These are phyloP conservation scores for Boletus vinaceobasis DNA, from an alignment of 768 basidiomycete genomes.

Conservation along the genomic window DNA sequence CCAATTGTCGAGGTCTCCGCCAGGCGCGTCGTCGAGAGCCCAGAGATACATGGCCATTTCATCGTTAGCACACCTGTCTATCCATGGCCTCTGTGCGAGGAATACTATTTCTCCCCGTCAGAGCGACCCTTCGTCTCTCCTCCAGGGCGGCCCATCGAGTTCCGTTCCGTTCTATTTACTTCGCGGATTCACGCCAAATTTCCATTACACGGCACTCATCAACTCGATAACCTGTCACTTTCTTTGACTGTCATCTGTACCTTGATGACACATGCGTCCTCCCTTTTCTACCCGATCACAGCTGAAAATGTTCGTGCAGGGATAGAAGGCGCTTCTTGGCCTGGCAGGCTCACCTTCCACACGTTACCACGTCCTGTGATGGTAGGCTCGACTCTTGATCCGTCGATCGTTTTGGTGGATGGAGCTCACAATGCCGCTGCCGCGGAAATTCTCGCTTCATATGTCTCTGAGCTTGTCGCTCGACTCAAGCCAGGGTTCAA, in stretches of 20 bases:
- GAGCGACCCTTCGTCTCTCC: conserved; percentile 32
- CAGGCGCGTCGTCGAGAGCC: conserved; percentile 37
- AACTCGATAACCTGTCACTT: conserved; percentile 77
- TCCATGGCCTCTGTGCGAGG: conserved; percentile 32
- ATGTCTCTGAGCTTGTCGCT: conserved; percentile 41
- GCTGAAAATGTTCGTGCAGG: conserved; percentile 51
- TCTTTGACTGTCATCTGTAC: conserved; percentile 61
- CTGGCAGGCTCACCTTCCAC: conserved; percentile 79
- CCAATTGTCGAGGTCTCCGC: conserved; percentile 46
- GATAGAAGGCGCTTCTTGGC: conserved; percentile 64
- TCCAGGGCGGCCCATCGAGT: conserved; percentile 40
- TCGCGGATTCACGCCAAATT: conserved; percentile 48
- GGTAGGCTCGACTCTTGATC: conserved; percentile 8
- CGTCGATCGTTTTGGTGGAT: conserved; percentile 66
- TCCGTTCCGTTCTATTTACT: conserved; percentile 43
- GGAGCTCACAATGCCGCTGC: conserved; percentile 94
- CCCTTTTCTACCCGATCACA: conserved; percentile 39
- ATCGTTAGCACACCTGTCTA: conserved; percentile 35
- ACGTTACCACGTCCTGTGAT: conserved; percentile 23
- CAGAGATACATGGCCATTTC: conserved; percentile 39
- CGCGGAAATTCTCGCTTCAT: conserved; percentile 60
- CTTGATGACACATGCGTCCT: conserved; percentile 43
- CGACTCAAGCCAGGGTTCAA: conserved; percentile 17
- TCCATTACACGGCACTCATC: conserved; percentile 77
- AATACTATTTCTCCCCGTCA: conserved; percentile 33